These are phyloP conservation scores for Hemisphaericaspora xylanilytica DNA, from an alignment of 1,139 yeast species.

Conservation along the genomic window DNA sequence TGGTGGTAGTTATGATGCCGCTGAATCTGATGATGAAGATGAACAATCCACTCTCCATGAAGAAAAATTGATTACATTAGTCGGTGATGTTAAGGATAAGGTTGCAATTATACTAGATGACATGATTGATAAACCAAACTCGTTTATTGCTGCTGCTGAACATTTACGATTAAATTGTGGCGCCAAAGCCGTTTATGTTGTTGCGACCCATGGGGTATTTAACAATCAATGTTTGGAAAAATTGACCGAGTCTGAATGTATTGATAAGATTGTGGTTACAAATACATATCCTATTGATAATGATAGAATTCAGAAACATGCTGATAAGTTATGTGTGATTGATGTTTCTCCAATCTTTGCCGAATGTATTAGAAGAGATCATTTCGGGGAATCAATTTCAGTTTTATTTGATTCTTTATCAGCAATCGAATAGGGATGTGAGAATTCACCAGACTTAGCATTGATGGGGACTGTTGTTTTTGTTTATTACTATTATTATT, in stretches of 20 bases:
- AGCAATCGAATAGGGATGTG: slow-evolving; percentile 44
- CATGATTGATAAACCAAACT: slow-evolving; percentile 92
- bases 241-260: slow-evolving; percentile 73
- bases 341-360: slow-evolving; percentile 96
- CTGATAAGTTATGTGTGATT: slow-evolving; percentile 73
- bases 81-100: slow-evolving; percentile 89
- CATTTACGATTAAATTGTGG: slow-evolving; percentile 94
- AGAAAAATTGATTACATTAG: slow-evolving; percentile 90
- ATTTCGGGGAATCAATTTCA: slow-evolving; percentile 93
- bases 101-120: slow-evolving; percentile 95
- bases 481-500: neutral
- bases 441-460: no score
- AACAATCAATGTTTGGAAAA: slow-evolving; percentile 82
- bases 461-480: no score
- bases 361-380: slow-evolving; percentile 97
- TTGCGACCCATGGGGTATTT: slow-evolving; percentile 95
- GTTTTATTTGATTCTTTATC: slow-evolving; percentile 86
- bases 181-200: slow-evolving; percentile 83
- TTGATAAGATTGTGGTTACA: slow-evolving; percentile 88
- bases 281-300: slow-evolving; percentile 88
- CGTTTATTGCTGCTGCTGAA: slow-evolving; percentile 96
- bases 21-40: slow-evolving; percentile 68
- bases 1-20: slow-evolving; percentile 83
- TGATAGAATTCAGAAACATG: slow-evolving; percentile 49
- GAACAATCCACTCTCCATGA: slow-evolving; percentile 65